phyloP scores from a whole-genome alignment of 495 filamentous ascomycete genomes.

The Clohesyomyces aquaticus region DNA sequence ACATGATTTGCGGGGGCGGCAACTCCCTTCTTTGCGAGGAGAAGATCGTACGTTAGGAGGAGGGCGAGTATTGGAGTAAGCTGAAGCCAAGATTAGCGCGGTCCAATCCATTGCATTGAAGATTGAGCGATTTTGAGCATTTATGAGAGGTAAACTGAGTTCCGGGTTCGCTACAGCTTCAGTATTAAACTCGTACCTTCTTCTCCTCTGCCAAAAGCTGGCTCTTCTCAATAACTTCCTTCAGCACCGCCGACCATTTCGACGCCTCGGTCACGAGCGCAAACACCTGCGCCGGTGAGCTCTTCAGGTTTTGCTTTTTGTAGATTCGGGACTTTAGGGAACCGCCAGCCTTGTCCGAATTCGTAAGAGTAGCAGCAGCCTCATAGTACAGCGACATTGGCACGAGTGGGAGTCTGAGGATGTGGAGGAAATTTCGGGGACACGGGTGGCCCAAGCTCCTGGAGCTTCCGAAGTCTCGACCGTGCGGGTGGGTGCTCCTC shows the following conservation, averaged over 20 bases:
- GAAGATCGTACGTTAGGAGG: constrained; percentile 82
- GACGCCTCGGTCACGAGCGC: constrained; percentile 81
- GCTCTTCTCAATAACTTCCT: constrained; percentile 80
- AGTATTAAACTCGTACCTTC: constrained; percentile 64
- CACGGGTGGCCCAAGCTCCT: constrained; percentile 19
- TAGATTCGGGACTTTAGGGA: constrained; percentile 86
- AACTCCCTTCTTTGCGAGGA: constrained; percentile 79
- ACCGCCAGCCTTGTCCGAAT: constrained; percentile 62
- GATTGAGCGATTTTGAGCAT: background rate
- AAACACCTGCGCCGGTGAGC: constrained; percentile 78
- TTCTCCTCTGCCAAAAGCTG: constrained; percentile 60
- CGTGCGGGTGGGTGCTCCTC: no score
- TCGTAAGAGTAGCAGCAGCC: constrained; percentile 71
- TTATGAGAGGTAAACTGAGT: background rate
- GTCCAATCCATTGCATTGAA: background rate
- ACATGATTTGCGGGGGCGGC: constrained; percentile 76
- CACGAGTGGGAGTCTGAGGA: background rate
- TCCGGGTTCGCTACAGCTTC: background rate
- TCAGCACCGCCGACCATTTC: constrained; percentile 86
- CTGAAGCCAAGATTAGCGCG: constrained; percentile 45
- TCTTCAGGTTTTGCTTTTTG: constrained; percentile 68
- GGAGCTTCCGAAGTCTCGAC: background rate
- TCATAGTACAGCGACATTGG: constrained; percentile 96
- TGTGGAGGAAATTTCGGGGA: background rate
- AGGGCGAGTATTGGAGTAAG: constrained; percentile 79